Base-by-base conservation (phyloP, 495 filamentous ascomycete species). In the Neurospora tetraspora region DNA sequence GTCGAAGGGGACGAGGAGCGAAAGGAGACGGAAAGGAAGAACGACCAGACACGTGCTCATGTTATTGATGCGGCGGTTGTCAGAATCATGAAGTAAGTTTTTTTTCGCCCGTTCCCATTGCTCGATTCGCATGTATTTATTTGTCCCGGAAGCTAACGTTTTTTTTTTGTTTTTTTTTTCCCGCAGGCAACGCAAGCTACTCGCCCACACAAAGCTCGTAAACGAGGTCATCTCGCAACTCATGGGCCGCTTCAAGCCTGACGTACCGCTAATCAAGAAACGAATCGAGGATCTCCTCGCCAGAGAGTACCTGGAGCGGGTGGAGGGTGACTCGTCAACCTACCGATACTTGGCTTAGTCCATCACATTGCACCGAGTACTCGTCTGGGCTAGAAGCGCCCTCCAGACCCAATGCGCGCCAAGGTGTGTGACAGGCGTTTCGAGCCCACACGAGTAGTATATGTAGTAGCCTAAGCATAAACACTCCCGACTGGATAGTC, bases 271-370 rank as follows among this genome's bases (percentile, higher is more conserved):
- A 86, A 91, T 98, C 82, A 99, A 99, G 85, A 90, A 89, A 78
- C 89, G 92, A n/a, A 93, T 99, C 72, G 96, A 99, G 80, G 92
- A 91, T 76, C 81, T 99, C 74, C 96, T 99, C 70, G 90, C 92
- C 74, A 87, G 94, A 65, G 96, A 99, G 78, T 99, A 98, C 77
- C 82, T 99, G n/a, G 95, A 97, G 81, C 89, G 96, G 36, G 84
- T 95, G 0, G 91, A 94, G 23, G 88, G 90, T 39, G 88, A 91
- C 14, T 82, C 86, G 6, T 86, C 93, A 3, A 88, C 90, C 1
- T 97, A 97, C 77, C 86, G 87, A 40, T 97, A 97, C 79, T 79
- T 97, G 71, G 94, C 84, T 18, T 85, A 72, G 72, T 20, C 36
- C 9, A 42, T 36, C 12, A 27, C 59, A 59, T 40, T 36, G 38